A percentile compares a stretch with the other conserved stretches of the same genome.
Evolutionary conservation across 228 moss, liverwort and hornwort species (phyloP).

Genomic region (Sphagnum magellanicum): DNA sequence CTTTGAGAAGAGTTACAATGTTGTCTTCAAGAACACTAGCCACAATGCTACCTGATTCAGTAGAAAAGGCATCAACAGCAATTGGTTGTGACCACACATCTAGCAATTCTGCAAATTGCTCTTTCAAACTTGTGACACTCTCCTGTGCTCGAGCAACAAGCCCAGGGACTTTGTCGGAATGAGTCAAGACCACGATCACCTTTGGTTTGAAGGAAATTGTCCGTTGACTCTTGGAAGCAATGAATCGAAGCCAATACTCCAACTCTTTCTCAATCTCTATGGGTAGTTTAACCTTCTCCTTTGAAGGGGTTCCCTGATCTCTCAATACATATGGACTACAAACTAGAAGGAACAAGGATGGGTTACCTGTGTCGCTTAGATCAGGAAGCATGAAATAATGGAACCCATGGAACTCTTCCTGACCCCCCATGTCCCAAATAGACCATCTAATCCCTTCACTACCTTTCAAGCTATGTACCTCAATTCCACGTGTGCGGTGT

Average conservation of each 20-base stretch:
- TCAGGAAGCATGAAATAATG: not conserved
- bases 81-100: not conserved
- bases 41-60: not conserved
- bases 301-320: not conserved
- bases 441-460: not conserved
- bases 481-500: too few relatives aligned
- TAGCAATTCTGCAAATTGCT: not conserved
- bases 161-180: not conserved
- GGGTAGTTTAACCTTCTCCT: not conserved
- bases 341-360: not conserved
- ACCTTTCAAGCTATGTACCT: too few relatives aligned
- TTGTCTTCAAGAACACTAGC: not conserved
- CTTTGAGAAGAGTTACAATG: not conserved
- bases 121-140: not conserved
- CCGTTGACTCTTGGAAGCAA: not conserved
- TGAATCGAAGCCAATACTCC: constrained; percentile 2
- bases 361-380: not conserved
- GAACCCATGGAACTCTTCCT: not conserved
- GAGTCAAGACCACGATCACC: not conserved
- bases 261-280: not conserved
- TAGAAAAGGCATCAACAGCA: not conserved
- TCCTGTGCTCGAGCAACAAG: not conserved
- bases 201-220: not conserved
- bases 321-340: not conserved
- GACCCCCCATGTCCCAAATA: constrained; percentile 1